Percentiles rank a stretch among this genome's conserved stretches.
phyloP scores from a whole-genome alignment of 768 basidiomycete species.

The Podaxis sp. region DNA sequence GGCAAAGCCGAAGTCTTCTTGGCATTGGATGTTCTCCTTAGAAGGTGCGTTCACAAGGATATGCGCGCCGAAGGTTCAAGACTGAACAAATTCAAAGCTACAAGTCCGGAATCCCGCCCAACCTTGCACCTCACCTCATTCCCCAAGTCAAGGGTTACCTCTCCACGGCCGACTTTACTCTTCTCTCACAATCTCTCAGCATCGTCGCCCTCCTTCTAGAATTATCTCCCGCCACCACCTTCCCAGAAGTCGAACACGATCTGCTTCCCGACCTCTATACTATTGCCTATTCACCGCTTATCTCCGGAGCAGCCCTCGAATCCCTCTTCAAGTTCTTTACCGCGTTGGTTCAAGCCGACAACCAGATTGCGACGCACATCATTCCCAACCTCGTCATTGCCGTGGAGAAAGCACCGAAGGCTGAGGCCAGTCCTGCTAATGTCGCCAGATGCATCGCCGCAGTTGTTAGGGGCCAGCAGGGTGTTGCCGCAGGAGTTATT shows the following conservation, averaged over 20 bases:
- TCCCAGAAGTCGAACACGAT: conserved; percentile 75
- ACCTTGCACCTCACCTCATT: conserved; percentile 63
- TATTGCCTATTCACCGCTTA: conserved; percentile 76
- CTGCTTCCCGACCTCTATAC: conserved; percentile 64
- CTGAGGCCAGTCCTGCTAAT: conserved; percentile 60
- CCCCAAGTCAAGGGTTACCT: conserved; percentile 77
- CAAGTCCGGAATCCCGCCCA: conserved; percentile 45
- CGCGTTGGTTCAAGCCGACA: conserved; percentile 80
- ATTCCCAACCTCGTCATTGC: conserved; percentile 72
- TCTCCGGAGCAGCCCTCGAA: conserved; percentile 78
- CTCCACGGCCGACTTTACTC: conserved; percentile 71
- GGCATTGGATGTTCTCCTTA: conserved; percentile 71
- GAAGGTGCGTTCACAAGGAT: conserved; percentile 43
- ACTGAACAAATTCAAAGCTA: conserved; percentile 28
- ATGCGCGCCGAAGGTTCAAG: not conserved
- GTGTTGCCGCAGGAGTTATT: conserved; percentile 79
- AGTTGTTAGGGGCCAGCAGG: conserved; percentile 69
- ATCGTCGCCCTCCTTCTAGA: conserved; percentile 70
- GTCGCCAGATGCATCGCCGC: conserved; percentile 86
- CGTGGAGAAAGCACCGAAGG: conserved; percentile 62
- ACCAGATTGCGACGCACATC: conserved; percentile 78
- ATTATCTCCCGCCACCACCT: conserved; percentile 62
- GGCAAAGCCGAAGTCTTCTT: conserved; percentile 82
- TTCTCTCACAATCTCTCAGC: conserved; percentile 70
- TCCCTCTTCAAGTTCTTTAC: conserved; percentile 81